Evolutionary conservation across 2,329 filamentous ascomycete species (phyloP).

Genomic region (Aspergillus pseudoviridinutans): DNA sequence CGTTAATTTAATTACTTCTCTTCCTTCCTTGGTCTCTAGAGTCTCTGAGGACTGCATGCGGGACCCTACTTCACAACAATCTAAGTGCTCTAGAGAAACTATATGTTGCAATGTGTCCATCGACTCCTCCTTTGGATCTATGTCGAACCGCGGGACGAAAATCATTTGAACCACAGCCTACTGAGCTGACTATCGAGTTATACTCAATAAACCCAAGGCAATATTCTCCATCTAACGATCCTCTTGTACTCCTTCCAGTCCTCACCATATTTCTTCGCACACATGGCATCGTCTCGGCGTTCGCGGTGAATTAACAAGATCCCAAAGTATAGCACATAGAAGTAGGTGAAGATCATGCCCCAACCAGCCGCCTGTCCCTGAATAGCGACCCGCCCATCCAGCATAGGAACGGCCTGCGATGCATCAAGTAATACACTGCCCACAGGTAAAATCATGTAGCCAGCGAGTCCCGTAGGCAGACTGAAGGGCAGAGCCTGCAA

Average conservation of each 20-base stretch:
- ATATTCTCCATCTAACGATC: conserved; percentile 71
- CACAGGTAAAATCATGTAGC: conserved; percentile 60
- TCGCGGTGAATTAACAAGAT: conserved; percentile 80
- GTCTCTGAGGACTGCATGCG: too few species aligned
- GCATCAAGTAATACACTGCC: neutral
- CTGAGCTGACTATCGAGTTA: neutral
- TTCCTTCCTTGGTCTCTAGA: too few species aligned
- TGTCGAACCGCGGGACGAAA: too few species aligned
- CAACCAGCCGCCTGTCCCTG: conserved; percentile 51
- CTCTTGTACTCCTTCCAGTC: conserved; percentile 85
- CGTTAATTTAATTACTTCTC: too few species aligned
- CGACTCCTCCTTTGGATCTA: too few species aligned
- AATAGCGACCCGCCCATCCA: conserved; percentile 29
- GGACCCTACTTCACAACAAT: too few species aligned
- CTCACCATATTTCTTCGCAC: conserved; percentile 77
- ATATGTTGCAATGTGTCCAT: too few species aligned
- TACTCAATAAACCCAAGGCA: conserved; percentile 71
- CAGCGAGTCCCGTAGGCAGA: conserved; percentile 75
- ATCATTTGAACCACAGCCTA: too few species aligned
- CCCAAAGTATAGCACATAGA: conserved; percentile 86
- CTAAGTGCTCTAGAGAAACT: too few species aligned
- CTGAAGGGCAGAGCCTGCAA: conserved; percentile 83
- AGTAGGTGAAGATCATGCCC: conserved; percentile 83
- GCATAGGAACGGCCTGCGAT: conserved; percentile 49
- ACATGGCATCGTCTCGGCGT: conserved; percentile 80